A percentile compares a stretch with the other conserved stretches of the same genome.
Conservation (phyloP, 768 basidiomycete genomes). For the Tulasnella calospora region DNA sequence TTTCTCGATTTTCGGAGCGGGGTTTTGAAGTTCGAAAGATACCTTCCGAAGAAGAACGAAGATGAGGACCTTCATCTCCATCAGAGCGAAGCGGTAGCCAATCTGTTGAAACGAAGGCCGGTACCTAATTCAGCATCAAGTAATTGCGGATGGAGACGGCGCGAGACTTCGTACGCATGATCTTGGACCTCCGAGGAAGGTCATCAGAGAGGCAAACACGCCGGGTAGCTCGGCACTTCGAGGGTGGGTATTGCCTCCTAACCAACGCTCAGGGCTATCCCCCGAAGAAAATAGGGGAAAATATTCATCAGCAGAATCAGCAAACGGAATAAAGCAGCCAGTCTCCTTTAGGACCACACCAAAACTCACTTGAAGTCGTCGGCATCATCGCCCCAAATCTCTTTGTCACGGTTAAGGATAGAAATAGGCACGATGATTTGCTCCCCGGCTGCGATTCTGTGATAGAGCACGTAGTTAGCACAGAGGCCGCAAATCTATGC, state of each 20-base stretch:
- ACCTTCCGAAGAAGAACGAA: constrained; percentile 51
- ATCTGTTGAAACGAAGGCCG: neutral
- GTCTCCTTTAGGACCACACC: neutral
- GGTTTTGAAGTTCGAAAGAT: constrained; percentile 51
- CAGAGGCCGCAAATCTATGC: neutral
- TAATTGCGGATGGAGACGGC: constrained; percentile 42
- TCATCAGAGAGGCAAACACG: constrained; percentile 55
- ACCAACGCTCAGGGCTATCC: constrained; percentile 62
- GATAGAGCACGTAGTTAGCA: neutral
- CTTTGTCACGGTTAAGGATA: constrained; percentile 48
- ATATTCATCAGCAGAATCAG: no score
- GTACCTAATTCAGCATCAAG: constrained; percentile 27
- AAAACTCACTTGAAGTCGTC: constrained; percentile 49
- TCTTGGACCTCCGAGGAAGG: constrained; percentile 60
- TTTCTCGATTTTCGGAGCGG: constrained; percentile 41
- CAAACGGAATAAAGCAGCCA: no score
- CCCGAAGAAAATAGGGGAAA: neutral
- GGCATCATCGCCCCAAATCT: constrained; percentile 61
- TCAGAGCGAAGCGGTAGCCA: constrained; percentile 21
- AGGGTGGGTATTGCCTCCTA: constrained; percentile 40
- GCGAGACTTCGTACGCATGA: constrained; percentile 44
- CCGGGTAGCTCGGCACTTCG: constrained; percentile 49
- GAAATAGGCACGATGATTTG: constrained; percentile 48
- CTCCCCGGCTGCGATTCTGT: constrained; percentile 36
- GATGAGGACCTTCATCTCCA: constrained; percentile 41